Conservation (phyloP, 495 filamentous ascomycete genomes). For the Trichoderma erinaceum region DNA sequence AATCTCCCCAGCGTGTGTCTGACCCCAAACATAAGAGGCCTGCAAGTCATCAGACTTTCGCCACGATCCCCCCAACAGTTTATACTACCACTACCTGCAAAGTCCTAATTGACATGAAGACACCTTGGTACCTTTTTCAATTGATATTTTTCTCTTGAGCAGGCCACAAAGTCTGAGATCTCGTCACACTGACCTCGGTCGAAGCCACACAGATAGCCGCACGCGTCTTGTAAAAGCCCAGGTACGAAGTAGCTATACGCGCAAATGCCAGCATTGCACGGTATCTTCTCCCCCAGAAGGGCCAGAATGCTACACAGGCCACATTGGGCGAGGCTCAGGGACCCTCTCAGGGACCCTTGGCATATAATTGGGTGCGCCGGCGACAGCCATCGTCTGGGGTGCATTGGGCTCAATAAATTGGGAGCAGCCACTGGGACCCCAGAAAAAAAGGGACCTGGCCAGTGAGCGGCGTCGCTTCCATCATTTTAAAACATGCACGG, state of each 20-base stretch:
- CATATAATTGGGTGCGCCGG: background rate
- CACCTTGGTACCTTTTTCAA: too few species aligned
- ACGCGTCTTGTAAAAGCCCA: background rate
- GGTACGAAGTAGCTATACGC: background rate
- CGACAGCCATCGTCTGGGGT: slow-evolving; percentile 15
- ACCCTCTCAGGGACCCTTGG: slow-evolving; percentile 5
- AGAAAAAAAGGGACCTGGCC: background rate
- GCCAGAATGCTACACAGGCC: background rate
- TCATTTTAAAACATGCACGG: slow-evolving; percentile 3
- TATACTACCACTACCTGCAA: background rate
- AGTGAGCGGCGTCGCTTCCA: background rate
- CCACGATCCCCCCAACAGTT: background rate
- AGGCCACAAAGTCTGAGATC: too few species aligned
- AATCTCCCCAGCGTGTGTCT: slow-evolving; percentile 6
- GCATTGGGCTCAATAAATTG: slow-evolving; percentile 12
- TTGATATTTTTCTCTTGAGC: too few species aligned
- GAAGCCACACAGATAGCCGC: background rate
- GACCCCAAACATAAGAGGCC: background rate
- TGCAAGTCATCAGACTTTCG: slow-evolving; percentile 7
- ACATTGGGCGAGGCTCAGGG: background rate
- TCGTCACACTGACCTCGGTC: too few species aligned
- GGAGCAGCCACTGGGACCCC: background rate
- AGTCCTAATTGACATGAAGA: background rate
- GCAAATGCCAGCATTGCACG: background rate
- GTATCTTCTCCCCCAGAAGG: background rate